Evolutionary conservation across 495 filamentous ascomycete species (phyloP).

Genomic region (Talaromyces ruber): DNA sequence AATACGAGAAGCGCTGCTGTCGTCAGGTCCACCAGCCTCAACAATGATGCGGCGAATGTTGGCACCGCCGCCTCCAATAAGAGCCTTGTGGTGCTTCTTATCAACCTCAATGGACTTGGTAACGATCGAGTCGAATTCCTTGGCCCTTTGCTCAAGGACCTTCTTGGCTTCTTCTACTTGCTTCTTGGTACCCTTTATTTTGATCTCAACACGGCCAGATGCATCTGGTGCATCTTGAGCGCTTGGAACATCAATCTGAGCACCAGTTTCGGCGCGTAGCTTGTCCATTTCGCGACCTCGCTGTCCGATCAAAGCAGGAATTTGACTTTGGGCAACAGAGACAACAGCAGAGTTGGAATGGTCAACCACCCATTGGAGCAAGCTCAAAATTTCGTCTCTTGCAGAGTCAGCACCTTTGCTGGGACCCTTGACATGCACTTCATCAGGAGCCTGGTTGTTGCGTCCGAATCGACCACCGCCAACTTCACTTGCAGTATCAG

Average conservation of each 20-base stretch:
- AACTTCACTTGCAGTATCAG: constrained; percentile 62
- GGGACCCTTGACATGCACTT: constrained; percentile 84
- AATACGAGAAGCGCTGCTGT: constrained; percentile 70
- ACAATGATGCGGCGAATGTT: constrained; percentile 81
- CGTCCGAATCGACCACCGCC: constrained; percentile 52
- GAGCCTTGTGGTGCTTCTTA: constrained; percentile 78
- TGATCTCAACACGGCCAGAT: constrained; percentile 66
- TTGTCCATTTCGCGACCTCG: constrained; percentile 85
- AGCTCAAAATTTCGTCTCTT: constrained; percentile 75
- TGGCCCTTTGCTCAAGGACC: constrained; percentile 72
- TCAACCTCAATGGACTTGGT: constrained; percentile 78
- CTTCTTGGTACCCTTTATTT: constrained; percentile 80
- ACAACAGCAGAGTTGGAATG: constrained; percentile 71
- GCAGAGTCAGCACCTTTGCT: constrained; percentile 86
- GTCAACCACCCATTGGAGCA: constrained; percentile 80
- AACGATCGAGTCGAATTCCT: constrained; percentile 77
- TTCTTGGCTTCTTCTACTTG: constrained; percentile 87
- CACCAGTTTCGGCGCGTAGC: constrained; percentile 71
- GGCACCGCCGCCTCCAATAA: constrained; percentile 81
- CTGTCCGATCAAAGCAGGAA: constrained; percentile 84
- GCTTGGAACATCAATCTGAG: constrained; percentile 82
- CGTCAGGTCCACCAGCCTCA: constrained; percentile 81
- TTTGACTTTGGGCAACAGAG: constrained; percentile 75
- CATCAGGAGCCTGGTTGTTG: constrained; percentile 69
- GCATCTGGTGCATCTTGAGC: constrained; percentile 50